These are phyloP conservation scores for Astragalus membranaceus DNA, from an alignment of 306 rosid species.

Conservation along the genomic window DNA sequence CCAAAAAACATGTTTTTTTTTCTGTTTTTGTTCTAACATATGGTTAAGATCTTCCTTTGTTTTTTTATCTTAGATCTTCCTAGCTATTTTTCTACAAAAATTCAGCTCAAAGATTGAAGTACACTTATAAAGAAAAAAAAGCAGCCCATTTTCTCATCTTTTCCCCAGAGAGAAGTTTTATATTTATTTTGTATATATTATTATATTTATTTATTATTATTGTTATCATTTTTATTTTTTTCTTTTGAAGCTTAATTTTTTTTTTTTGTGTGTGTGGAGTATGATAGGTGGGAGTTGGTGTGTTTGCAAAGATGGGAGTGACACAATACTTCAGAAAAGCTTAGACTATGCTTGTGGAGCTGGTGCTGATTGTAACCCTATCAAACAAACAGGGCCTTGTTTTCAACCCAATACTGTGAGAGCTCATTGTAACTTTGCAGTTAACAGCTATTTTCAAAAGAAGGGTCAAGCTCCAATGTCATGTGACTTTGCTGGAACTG, in stretches of 20 bases:
- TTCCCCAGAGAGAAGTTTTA: neutral
- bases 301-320: slow-evolving; percentile 55
- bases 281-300: slow-evolving; percentile 54
- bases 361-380: slow-evolving; percentile 61
- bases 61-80: neutral
- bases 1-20: too few species aligned
- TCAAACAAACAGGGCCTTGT: slow-evolving; percentile 37
- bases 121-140: too few species aligned
- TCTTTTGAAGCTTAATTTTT: neutral
- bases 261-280: neutral
- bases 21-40: neutral
- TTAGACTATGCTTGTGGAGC: slow-evolving; percentile 73
- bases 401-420: slow-evolving; percentile 45
- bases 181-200: neutral
- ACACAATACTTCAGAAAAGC: slow-evolving; percentile 38
- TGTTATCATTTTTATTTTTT: neutral
- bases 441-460: slow-evolving; percentile 63
- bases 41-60: neutral
- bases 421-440: slow-evolving; percentile 59
- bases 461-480: slow-evolving; percentile 48
- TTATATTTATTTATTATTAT: neutral
- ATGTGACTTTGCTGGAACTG: slow-evolving; percentile 62
- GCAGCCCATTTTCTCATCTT: neutral
- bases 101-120: neutral
- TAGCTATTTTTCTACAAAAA: neutral